Evolutionary conservation across 2,329 filamentous ascomycete genomes (phyloP).

Genomic region (Talaromyces pinophilus): DNA sequence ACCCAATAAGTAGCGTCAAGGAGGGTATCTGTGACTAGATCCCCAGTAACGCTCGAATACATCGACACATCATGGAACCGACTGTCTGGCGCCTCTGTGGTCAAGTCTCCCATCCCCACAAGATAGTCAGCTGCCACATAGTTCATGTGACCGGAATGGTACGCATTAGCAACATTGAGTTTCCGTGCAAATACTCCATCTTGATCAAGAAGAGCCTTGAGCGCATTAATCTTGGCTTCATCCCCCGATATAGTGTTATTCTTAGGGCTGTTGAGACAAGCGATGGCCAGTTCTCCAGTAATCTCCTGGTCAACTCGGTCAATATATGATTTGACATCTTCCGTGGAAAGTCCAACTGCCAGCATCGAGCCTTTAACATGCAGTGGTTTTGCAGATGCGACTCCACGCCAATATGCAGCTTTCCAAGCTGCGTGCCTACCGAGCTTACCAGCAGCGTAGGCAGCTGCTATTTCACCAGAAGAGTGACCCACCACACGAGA

Average conservation of each 20-base stretch:
- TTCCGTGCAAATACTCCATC: slow-evolving; percentile 33
- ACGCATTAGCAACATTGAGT: slow-evolving; percentile 35
- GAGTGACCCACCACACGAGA: slow-evolving; percentile 34
- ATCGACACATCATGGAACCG: slow-evolving; percentile 27
- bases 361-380: slow-evolving; percentile 33
- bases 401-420: slow-evolving; percentile 34
- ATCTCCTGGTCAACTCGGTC: slow-evolving; percentile 19
- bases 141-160: slow-evolving; percentile 35
- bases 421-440: slow-evolving; percentile 31
- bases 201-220: slow-evolving; percentile 28
- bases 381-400: slow-evolving; percentile 28
- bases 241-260: slow-evolving; percentile 34
- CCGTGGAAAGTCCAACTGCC: slow-evolving; percentile 30
- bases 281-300: slow-evolving; percentile 30
- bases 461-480: slow-evolving; percentile 44
- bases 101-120: slow-evolving; percentile 27
- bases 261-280: slow-evolving; percentile 34
- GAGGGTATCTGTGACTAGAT: slow-evolving; percentile 24
- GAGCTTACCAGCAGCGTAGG: slow-evolving; percentile 49
- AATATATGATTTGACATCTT: slow-evolving; percentile 27
- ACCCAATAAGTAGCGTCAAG: slow-evolving; percentile 34
- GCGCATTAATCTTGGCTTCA: slow-evolving; percentile 29
- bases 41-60: slow-evolving; percentile 32
- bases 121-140: slow-evolving; percentile 31
- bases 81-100: slow-evolving; percentile 20